These are phyloP conservation scores for Firmiana major DNA, from an alignment of 345 rosid species.

Conservation along the genomic window DNA sequence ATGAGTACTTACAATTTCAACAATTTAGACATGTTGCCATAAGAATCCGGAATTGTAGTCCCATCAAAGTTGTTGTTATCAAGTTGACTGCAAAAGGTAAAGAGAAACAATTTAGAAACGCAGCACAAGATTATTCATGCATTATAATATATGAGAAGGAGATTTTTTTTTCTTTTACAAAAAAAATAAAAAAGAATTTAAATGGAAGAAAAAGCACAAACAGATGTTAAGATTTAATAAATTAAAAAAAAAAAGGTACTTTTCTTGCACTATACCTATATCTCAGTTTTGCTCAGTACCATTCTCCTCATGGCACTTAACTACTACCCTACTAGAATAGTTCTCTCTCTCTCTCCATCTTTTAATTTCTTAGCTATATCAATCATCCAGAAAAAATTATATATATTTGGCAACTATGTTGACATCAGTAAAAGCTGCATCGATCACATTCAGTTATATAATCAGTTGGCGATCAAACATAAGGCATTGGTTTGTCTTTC, in stretches of 20 bases:
- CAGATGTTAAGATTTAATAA: not conserved
- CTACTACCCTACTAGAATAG: not conserved
- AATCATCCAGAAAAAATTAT: not conserved
- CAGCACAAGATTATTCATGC: not conserved
- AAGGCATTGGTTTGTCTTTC: not conserved
- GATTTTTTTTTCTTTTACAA: not conserved
- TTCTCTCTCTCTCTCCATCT: not conserved
- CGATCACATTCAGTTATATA: not conserved
- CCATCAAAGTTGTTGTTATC: slow-evolving; percentile 92
- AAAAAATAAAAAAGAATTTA: too few species aligned
- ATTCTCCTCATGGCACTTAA: not conserved
- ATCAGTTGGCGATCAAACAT: not conserved
- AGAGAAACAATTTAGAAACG: not conserved
- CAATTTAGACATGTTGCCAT: slow-evolving; percentile 66
- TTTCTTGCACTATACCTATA: not conserved
- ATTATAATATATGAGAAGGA: not conserved
- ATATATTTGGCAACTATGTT: not conserved
- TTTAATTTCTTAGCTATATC: not conserved
- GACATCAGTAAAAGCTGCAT: not conserved
- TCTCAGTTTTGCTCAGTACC: not conserved
- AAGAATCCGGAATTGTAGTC: slow-evolving; percentile 64
- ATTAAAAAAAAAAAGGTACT: not conserved
- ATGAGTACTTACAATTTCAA: slow-evolving; percentile 75
- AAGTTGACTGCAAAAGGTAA: slow-evolving; percentile 59
- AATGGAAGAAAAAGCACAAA: not conserved